Percentiles rank a stretch among this genome's conserved stretches.
phyloP scores from a whole-genome alignment of 768 basidiomycete species.

The Mycena crocata region DNA sequence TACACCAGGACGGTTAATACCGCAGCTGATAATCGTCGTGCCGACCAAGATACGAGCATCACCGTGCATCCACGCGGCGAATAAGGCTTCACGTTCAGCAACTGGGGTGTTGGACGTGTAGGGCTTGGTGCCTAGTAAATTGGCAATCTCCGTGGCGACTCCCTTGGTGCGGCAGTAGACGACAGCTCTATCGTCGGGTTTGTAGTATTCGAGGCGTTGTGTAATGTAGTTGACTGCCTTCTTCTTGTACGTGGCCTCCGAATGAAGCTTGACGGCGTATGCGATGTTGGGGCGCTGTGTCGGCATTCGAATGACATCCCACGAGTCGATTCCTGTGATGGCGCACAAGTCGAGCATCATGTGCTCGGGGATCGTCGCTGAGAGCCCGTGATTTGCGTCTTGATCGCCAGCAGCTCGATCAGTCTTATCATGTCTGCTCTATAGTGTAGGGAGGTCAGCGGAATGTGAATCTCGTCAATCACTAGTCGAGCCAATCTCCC shows the following conservation, averaged over 20 bases:
- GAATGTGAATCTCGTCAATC: constrained; percentile 5
- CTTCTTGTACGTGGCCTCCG: background rate
- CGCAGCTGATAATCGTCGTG: background rate
- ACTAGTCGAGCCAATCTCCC: background rate
- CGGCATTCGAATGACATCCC: background rate
- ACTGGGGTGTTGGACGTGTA: background rate
- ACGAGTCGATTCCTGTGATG: background rate
- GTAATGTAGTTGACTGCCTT: background rate
- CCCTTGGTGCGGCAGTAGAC: constrained; percentile 1
- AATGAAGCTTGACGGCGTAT: background rate
- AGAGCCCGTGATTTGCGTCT: background rate
- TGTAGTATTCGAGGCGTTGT: background rate
- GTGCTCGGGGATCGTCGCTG: background rate
- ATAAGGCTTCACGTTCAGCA: background rate
- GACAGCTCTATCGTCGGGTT: background rate
- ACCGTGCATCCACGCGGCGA: background rate
- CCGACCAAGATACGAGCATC: background rate
- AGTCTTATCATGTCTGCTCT: background rate
- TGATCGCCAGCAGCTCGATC: background rate
- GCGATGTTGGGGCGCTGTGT: background rate
- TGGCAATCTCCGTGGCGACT: background rate
- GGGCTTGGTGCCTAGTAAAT: background rate
- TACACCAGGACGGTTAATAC: background rate
- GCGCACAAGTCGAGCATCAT: background rate
- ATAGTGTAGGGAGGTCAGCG: background rate